phyloP scores from a whole-genome alignment of 495 filamentous ascomycete species.

The Tuber aestivum region DNA sequence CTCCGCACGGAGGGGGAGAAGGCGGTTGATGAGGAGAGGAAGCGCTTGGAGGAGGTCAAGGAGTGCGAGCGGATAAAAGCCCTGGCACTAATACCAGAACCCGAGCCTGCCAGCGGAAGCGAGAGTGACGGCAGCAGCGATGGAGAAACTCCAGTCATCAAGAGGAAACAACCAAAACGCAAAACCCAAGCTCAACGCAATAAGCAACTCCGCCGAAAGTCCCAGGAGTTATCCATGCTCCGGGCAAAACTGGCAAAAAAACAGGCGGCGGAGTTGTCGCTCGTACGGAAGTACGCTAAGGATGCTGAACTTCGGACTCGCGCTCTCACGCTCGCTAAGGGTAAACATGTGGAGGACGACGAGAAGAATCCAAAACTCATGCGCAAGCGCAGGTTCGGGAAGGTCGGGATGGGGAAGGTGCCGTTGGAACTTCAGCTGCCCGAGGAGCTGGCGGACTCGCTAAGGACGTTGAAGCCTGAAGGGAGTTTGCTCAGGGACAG shows the following conservation, averaged over 20 bases:
- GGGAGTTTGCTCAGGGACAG: slow-evolving; percentile 87
- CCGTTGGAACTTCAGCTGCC: slow-evolving; percentile 82
- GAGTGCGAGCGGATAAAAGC: slow-evolving; percentile 56
- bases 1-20: slow-evolving; percentile 66
- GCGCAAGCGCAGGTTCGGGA: slow-evolving; percentile 70
- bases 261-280: slow-evolving; percentile 60
- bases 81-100: slow-evolving; percentile 52
- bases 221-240: slow-evolving; percentile 65
- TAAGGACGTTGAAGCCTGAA: slow-evolving; percentile 84
- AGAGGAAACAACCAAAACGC: slow-evolving; percentile 61
- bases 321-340: slow-evolving; percentile 43
- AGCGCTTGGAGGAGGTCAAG: slow-evolving; percentile 62
- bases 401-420: slow-evolving; percentile 60
- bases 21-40: slow-evolving; percentile 72
- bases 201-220: slow-evolving; percentile 78
- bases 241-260: slow-evolving; percentile 66
- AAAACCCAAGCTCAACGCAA: slow-evolving; percentile 85
- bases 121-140: slow-evolving; percentile 63
- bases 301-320: slow-evolving; percentile 49
- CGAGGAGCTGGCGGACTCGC: slow-evolving; percentile 87
- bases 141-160: slow-evolving; percentile 79
- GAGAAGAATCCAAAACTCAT: slow-evolving; percentile 56
- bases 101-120: slow-evolving; percentile 58
- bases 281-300: slow-evolving; percentile 60
- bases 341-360: slow-evolving; percentile 51